Evolutionary conservation across 805 yeast genomes (phyloP).

Genomic region (Candida montana): DNA sequence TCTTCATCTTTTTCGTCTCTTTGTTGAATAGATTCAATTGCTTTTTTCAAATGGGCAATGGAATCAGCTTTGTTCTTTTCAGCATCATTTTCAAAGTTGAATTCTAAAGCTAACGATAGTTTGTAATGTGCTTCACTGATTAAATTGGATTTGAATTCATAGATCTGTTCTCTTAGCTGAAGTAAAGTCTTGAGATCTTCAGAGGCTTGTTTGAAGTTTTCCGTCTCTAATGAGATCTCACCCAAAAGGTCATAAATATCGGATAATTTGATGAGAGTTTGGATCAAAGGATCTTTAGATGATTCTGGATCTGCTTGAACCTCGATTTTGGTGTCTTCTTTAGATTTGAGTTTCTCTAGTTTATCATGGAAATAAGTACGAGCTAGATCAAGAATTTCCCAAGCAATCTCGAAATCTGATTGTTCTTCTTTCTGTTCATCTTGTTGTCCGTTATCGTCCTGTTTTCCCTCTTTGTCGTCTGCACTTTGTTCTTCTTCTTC

Average conservation of each 20-base stretch:
- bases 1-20: conserved; percentile 39
- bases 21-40: conserved; percentile 43
- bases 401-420: conserved; percentile 78
- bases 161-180: conserved; percentile 47
- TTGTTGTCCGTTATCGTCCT: conserved; percentile 12
- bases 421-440: conserved; percentile 37
- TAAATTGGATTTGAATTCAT: conserved; percentile 43
- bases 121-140: conserved; percentile 79
- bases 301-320: conserved; percentile 13
- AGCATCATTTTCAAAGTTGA: conserved; percentile 46
- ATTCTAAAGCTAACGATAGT: conserved; percentile 73
- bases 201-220: conserved; percentile 76
- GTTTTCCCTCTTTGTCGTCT: conserved; percentile 12
- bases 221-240: conserved; percentile 85
- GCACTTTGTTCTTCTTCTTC: conserved; percentile 27
- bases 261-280: conserved; percentile 49
- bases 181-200: conserved; percentile 59
- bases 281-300: conserved; percentile 30
- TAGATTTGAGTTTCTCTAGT: conserved; percentile 19
- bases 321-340: conserved; percentile 13
- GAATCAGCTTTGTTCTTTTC: conserved; percentile 44
- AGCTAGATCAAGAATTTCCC: conserved; percentile 80
- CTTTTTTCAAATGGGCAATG: conserved; percentile 46
- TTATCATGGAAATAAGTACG: conserved; percentile 52
- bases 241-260: conserved; percentile 79